These are phyloP conservation scores for Tribonema minus DNA, from an alignment of 108 stramenopile genomes.

Conservation along the genomic window DNA sequence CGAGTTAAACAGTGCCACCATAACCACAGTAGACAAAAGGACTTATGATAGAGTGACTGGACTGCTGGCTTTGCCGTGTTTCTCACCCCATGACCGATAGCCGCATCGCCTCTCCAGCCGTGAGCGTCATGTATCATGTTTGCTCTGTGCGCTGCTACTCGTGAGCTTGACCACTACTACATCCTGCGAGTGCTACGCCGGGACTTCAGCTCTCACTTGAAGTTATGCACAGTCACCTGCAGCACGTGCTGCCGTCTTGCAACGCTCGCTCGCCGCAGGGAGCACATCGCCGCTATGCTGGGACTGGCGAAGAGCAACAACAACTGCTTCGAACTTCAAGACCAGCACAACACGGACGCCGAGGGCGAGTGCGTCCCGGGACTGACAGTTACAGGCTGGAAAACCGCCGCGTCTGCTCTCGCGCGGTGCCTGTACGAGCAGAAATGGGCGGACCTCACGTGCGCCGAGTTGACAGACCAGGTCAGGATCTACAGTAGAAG, in stretches of 20 bases:
- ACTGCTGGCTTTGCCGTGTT: too few species aligned
- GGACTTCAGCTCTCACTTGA: too few species aligned
- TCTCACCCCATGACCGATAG: too few species aligned
- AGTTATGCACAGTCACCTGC: not conserved
- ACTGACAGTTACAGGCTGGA: slow-evolving; percentile 12
- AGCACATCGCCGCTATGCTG: not conserved
- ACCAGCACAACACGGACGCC: not conserved
- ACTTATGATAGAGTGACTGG: too few species aligned
- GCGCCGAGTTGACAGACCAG: slow-evolving; percentile 34
- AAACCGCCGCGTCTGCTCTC: not conserved
- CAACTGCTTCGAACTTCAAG: not conserved
- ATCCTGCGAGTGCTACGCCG: too few species aligned
- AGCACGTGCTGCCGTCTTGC: not conserved
- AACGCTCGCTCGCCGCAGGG: not conserved
- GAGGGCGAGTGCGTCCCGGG: slow-evolving; percentile 4
- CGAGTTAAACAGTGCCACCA: too few species aligned
- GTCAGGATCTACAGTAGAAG: too few species aligned
- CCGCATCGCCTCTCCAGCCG: too few species aligned
- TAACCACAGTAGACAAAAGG: too few species aligned
- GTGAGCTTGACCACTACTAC: too few species aligned
- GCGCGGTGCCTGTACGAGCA: slow-evolving; percentile 44
- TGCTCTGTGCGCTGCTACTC: too few species aligned
- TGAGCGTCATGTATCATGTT: too few species aligned
- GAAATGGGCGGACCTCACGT: slow-evolving; percentile 48
- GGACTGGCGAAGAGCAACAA: not conserved